A percentile compares a stretch with the other conserved stretches of the same genome.
phyloP scores from a whole-genome alignment of 768 basidiomycete species.

The Mycena capillaripes region DNA sequence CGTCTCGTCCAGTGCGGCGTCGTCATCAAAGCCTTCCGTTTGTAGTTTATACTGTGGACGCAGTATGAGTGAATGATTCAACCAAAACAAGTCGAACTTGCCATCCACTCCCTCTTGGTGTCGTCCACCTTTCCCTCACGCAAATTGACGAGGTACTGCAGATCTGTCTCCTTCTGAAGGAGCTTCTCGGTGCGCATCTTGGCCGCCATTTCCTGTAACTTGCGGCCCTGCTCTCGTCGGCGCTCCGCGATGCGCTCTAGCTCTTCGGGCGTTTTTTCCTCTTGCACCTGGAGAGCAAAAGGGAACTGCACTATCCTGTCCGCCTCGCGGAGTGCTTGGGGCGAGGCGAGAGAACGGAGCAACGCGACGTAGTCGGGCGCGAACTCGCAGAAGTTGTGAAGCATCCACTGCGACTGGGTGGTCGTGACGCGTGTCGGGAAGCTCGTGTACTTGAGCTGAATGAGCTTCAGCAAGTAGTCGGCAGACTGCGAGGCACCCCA shows the following conservation, averaged over 20 bases:
- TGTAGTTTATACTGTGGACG: constrained; percentile 67
- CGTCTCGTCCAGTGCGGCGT: constrained; percentile 81
- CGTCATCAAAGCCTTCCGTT: constrained; percentile 82
- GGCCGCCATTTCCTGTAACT: constrained; percentile 92
- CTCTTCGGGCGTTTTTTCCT: constrained; percentile 95
- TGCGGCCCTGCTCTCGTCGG: constrained; percentile 86
- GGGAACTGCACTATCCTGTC: constrained; percentile 93
- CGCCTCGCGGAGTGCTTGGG: constrained; percentile 69
- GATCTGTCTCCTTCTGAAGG: constrained; percentile 80
- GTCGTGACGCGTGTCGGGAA: constrained; percentile 90
- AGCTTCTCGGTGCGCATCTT: constrained; percentile 90
- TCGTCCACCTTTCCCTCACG: constrained; percentile 71
- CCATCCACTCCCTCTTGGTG: constrained; percentile 84
- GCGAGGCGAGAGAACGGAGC: constrained; percentile 78
- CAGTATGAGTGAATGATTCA: not conserved
- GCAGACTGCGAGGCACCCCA: constrained; percentile 94
- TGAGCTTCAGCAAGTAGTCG: constrained; percentile 92
- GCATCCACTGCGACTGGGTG: constrained; percentile 92
- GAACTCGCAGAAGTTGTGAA: constrained; percentile 89
- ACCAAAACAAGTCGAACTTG: constrained; percentile 46
- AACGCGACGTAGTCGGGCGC: constrained; percentile 80
- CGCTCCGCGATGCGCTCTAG: constrained; percentile 82
- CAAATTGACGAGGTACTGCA: constrained; percentile 74
- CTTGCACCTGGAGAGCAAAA: constrained; percentile 70
- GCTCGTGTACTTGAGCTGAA: constrained; percentile 95